These are phyloP conservation scores for Nicotiana otophora DNA, from an alignment of 257 asterid species.

Conservation along the genomic window DNA sequence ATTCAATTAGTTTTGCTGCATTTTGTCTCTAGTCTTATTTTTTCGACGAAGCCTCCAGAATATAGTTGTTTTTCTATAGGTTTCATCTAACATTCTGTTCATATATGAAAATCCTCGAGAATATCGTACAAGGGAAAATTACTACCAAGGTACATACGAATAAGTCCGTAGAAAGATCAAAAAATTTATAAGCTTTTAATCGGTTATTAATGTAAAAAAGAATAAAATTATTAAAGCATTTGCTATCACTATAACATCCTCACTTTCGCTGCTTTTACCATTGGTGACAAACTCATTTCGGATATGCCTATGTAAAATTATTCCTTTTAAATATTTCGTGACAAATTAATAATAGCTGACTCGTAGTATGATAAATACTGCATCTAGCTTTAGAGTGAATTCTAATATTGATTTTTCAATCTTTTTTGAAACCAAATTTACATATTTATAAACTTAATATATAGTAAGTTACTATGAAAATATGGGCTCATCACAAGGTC, in stretches of 20 bases:
- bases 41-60: not conserved
- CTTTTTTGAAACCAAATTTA: not conserved
- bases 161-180: no score
- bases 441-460: not conserved
- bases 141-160: not conserved
- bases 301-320: not conserved
- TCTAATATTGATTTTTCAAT: not conserved
- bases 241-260: not conserved
- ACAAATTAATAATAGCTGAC: not conserved
- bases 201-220: no score
- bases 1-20: not conserved
- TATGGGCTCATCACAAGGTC: slow-evolving; percentile 26
- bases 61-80: not conserved
- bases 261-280: not conserved
- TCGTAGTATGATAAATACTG: not conserved
- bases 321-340: not conserved
- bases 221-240: not conserved
- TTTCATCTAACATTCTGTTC: not conserved
- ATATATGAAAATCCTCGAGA: not conserved
- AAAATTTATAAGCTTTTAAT: no score
- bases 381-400: not conserved
- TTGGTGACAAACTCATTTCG: not conserved
- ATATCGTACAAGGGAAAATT: not conserved
- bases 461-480: not conserved
- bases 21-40: not conserved